Evolutionary conservation across 2,329 filamentous ascomycete species (phyloP).

Genomic region (Colletotrichum tamarilloi): DNA sequence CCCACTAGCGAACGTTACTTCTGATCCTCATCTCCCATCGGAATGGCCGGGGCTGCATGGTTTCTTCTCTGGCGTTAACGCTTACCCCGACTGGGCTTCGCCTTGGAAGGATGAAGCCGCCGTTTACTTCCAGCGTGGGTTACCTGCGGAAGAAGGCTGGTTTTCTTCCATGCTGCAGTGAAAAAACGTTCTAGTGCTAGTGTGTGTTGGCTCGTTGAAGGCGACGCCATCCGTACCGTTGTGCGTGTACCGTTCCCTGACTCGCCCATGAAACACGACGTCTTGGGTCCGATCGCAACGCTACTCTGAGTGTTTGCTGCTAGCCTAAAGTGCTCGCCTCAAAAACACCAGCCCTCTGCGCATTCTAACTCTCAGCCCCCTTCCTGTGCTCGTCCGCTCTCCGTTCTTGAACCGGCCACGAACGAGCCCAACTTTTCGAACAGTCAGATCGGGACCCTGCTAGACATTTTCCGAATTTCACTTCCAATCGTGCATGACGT

Average conservation of each 20-base stretch:
- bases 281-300: slow-evolving; percentile 20
- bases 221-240: slow-evolving; percentile 25
- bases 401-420: not conserved
- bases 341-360: slow-evolving; percentile 6
- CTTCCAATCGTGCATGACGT: slow-evolving; percentile 15
- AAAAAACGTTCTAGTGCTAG: slow-evolving; percentile 5
- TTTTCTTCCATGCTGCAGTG: not conserved
- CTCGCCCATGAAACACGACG: slow-evolving; percentile 32
- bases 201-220: not conserved
- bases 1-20: not conserved
- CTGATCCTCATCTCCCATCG: slow-evolving; percentile 13
- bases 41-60: slow-evolving; percentile 5
- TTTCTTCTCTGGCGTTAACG: not conserved
- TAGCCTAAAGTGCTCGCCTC: slow-evolving; percentile 14
- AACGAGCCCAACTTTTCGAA: not conserved
- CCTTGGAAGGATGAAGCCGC: slow-evolving; percentile 25
- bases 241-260: slow-evolving; percentile 16
- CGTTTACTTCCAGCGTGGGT: slow-evolving; percentile 16
- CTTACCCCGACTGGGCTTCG: slow-evolving; percentile 7
- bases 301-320: slow-evolving; percentile 9
- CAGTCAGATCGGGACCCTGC: slow-evolving; percentile 1
- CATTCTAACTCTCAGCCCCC: not conserved
- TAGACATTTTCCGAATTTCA: not conserved
- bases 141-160: slow-evolving; percentile 21
- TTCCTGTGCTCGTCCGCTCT: slow-evolving; percentile 11